A percentile compares a stretch with the other conserved stretches of the same genome.
Conservation (phyloP, 2,329 filamentous ascomycete genomes). For the Fusarium compactum region DNA sequence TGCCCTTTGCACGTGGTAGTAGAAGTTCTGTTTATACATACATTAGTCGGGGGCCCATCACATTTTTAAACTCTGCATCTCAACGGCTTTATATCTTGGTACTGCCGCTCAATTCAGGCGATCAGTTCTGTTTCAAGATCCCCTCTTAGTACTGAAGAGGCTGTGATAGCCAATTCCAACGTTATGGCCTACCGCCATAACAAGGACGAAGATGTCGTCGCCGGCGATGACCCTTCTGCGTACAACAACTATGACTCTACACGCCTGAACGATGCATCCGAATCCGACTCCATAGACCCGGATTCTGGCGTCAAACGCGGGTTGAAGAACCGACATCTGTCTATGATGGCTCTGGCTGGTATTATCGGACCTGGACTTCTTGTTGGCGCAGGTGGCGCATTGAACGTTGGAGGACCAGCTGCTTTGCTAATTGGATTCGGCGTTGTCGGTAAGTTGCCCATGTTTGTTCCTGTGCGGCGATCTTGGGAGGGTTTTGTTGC, state of each 20-base stretch:
- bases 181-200: conserved; percentile 29
- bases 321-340: conserved; percentile 75
- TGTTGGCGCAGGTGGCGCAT: conserved; percentile 76
- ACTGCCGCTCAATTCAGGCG: not conserved
- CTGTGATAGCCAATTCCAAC: conserved; percentile 10
- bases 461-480: not conserved
- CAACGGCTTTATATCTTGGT: conserved; percentile 2
- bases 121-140: not conserved
- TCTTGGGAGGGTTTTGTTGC: not conserved
- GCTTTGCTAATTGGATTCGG: conserved; percentile 79
- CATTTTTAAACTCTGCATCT: not conserved
- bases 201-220: conserved; percentile 38
- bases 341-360: conserved; percentile 73
- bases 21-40: conserved; percentile 23
- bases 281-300: conserved; percentile 65
- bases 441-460: conserved; percentile 64
- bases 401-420: conserved; percentile 76
- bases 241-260: conserved; percentile 37
- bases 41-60: not conserved
- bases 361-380: conserved; percentile 78
- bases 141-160: conserved; percentile 12
- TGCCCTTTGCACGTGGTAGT: conserved; percentile 5
- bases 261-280: conserved; percentile 37
- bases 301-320: conserved; percentile 75
- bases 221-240: conserved; percentile 37